Conservation (phyloP, 345 rosid genomes). For the Ceriops tagal region DNA sequence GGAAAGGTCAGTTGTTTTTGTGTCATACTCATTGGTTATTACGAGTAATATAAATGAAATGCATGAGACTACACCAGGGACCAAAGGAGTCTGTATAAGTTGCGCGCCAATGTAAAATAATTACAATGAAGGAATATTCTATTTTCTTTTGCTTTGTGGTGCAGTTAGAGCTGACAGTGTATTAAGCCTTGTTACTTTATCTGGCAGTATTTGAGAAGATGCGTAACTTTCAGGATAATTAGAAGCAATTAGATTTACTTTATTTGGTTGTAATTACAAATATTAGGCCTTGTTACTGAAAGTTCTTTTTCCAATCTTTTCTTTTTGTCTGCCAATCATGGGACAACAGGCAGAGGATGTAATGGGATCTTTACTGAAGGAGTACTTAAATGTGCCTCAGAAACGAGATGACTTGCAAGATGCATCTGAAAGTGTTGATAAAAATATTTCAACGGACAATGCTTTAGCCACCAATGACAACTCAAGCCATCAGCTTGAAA, state of each 20-base stretch:
- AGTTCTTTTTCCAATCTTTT: slow-evolving; percentile 4
- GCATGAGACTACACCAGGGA: background rate
- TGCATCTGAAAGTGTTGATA: slow-evolving; percentile 27
- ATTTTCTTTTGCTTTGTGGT: background rate
- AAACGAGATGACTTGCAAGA: slow-evolving; percentile 32
- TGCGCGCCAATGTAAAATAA: background rate
- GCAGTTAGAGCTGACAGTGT: no score
- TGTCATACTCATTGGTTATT: background rate
- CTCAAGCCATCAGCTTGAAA: slow-evolving; percentile 34
- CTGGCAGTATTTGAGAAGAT: background rate
- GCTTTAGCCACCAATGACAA: slow-evolving; percentile 24
- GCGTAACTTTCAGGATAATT: no score
- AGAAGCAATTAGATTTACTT: background rate
- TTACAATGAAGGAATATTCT: background rate
- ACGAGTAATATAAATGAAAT: background rate
- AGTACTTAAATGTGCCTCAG: slow-evolving; percentile 48
- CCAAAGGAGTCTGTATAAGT: background rate
- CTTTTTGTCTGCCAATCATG: slow-evolving; percentile 11
- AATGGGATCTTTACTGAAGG: slow-evolving; percentile 73
- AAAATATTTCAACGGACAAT: slow-evolving; percentile 21
- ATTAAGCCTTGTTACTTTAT: no score
- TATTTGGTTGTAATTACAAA: background rate
- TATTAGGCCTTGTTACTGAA: background rate
- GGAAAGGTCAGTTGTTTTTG: slow-evolving; percentile 58
- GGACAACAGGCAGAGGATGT: slow-evolving; percentile 79